Evolutionary conservation across 441 rosid species (phyloP).

Genomic region (Erodium moschatum): DNA sequence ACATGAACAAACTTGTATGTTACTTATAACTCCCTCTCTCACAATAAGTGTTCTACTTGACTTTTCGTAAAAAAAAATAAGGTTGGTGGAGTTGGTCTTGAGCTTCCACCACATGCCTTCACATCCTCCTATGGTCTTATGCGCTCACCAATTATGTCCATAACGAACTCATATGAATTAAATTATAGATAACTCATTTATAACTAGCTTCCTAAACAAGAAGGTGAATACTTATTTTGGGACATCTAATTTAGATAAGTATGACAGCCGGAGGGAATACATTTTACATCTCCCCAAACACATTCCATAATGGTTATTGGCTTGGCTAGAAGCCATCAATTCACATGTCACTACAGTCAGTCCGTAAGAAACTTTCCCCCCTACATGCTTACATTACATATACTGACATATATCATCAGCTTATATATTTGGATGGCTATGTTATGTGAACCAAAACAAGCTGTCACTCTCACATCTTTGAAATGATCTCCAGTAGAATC

Average conservation of each 20-base stretch:
- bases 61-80: not conserved
- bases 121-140: not conserved
- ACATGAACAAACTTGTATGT: not conserved
- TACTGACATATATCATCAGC: not conserved
- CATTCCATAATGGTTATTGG: not conserved
- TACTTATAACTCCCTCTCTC: not conserved
- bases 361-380: not conserved
- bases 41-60: not conserved
- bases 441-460: not conserved
- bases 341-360: not conserved
- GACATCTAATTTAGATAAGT: not conserved
- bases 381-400: not conserved
- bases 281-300: not conserved
- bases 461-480: not conserved
- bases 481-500: not conserved
- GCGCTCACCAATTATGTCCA: not conserved
- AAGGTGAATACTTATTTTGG: not conserved
- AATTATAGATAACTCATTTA: not conserved
- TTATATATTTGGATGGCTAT: not conserved
- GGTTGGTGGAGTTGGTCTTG: not conserved
- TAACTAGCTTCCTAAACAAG: not conserved
- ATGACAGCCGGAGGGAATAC: not conserved
- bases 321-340: not conserved
- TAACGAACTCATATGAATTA: not conserved
- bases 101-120: not conserved